Percentiles rank a stretch among this genome's conserved stretches.
phyloP scores from a whole-genome alignment of 768 basidiomycete species.

The Phylloporus scabripes region DNA sequence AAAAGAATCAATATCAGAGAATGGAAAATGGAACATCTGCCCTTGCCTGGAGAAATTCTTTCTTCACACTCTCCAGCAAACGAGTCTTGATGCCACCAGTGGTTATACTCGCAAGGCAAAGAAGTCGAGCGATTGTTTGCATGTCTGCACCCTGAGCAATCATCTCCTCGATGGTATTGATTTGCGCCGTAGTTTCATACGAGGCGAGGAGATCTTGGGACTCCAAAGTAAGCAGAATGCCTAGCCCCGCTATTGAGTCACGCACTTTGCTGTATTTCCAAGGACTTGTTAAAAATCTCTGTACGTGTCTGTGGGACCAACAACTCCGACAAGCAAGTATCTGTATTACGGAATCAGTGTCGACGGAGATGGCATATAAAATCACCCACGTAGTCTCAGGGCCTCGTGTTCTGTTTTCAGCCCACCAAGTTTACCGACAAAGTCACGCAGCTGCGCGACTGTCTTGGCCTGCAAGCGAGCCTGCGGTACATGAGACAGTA shows the following conservation, averaged over 20 bases:
- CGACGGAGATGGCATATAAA: background rate
- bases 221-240: constrained; percentile 6
- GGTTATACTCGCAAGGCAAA: constrained; percentile 84
- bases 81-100: constrained; percentile 85
- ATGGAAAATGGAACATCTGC: background rate
- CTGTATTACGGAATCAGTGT: constrained; percentile 36
- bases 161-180: constrained; percentile 85
- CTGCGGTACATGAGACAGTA: constrained; percentile 32
- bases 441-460: constrained; percentile 85
- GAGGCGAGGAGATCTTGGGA: constrained; percentile 85
- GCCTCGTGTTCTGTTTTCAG: constrained; percentile 90
- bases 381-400: constrained; percentile 71
- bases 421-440: constrained; percentile 92
- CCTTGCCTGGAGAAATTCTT: constrained; percentile 79
- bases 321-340: constrained; percentile 92
- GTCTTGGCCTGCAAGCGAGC: constrained; percentile 85
- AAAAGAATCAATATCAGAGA: constrained; percentile 18
- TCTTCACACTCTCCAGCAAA: constrained; percentile 79
- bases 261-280: constrained; percentile 95
- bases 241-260: background rate
- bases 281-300: constrained; percentile 82
- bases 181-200: constrained; percentile 75
- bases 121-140: constrained; percentile 68
- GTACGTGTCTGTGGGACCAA: constrained; percentile 80
- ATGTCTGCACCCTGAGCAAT: constrained; percentile 84